phyloP scores from a whole-genome alignment of 2,329 filamentous ascomycete species.

The Magnaporthiopsis poae region DNA sequence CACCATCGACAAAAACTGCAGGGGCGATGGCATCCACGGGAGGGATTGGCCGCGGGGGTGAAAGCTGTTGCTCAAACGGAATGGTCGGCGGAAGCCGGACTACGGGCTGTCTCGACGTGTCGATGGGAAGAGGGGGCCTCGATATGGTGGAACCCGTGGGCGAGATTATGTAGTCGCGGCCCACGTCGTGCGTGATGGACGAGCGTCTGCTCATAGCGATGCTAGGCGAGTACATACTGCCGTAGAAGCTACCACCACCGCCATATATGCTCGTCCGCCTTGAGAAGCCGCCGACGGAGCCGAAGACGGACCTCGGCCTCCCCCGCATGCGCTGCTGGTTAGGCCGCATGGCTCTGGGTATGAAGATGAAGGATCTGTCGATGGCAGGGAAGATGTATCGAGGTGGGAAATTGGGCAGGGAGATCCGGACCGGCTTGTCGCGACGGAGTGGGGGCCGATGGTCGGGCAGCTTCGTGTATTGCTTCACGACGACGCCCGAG shows the following conservation, averaged over 20 bases:
- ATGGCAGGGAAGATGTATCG: constrained; percentile 84
- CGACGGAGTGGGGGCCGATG: constrained; percentile 86
- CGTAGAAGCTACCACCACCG: constrained; percentile 46
- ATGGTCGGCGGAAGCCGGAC: constrained; percentile 68
- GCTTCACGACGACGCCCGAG: constrained; percentile 68
- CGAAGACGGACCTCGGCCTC: constrained; percentile 63
- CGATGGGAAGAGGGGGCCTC: constrained; percentile 51
- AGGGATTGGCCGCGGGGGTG: background rate
- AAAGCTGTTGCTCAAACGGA: constrained; percentile 11
- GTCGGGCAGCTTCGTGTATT: constrained; percentile 88
- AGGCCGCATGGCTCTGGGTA: constrained; percentile 82
- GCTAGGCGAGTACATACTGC: constrained; percentile 77
- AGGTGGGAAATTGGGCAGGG: constrained; percentile 66
- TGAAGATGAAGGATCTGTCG: constrained; percentile 95
- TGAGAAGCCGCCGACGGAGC: constrained; percentile 56
- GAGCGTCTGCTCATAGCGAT: constrained; percentile 81
- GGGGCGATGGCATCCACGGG: background rate
- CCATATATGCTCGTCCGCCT: constrained; percentile 68
- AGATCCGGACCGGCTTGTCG: constrained; percentile 93
- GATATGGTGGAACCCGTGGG: constrained; percentile 71
- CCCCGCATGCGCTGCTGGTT: constrained; percentile 67
- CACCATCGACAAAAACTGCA: background rate
- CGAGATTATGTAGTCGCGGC: constrained; percentile 66
- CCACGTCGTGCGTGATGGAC: constrained; percentile 58
- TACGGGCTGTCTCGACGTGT: constrained; percentile 54